phyloP scores from a whole-genome alignment of 805 yeast species.

The Wickerhamiella australiensis region DNA sequence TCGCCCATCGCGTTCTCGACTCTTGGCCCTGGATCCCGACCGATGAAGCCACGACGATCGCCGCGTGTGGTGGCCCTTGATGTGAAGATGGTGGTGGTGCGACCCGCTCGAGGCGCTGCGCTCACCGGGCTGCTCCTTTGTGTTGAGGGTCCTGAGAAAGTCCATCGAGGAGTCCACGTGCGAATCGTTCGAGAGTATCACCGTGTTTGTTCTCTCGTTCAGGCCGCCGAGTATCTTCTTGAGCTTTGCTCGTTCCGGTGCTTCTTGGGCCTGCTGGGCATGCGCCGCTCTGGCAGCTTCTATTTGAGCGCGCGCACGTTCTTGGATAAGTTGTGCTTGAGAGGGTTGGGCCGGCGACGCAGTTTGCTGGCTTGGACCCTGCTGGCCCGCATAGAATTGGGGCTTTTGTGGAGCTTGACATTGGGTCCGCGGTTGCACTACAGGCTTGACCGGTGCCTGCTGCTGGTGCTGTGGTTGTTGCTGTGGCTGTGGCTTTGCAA shows the following conservation, averaged over 20 bases:
- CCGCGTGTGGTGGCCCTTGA: not conserved
- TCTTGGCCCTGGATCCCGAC: conserved; percentile 2
- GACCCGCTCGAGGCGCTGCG: conserved; percentile 2
- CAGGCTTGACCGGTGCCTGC: not conserved
- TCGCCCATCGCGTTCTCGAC: not conserved
- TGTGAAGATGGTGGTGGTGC: conserved; percentile 5
- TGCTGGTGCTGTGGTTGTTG: not conserved
- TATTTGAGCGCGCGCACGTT: conserved; percentile 15
- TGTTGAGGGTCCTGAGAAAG: conserved; percentile 27
- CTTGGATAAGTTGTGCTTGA: conserved; percentile 12
- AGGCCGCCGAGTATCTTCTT: conserved; percentile 28
- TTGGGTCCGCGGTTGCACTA: not conserved
- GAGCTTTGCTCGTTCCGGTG: conserved; percentile 18
- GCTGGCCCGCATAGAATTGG: not conserved
- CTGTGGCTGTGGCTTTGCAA: not conserved
- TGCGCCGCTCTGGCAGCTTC: conserved; percentile 10
- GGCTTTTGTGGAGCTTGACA: not conserved
- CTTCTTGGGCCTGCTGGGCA: conserved; percentile 5
- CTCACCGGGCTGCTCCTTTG: not conserved
- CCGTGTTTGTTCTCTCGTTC: conserved; percentile 26
- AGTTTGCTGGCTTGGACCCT: too few species aligned
- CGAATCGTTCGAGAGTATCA: conserved; percentile 24
- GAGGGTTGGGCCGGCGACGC: not conserved
- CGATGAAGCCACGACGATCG: conserved; percentile 8
- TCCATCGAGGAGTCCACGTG: conserved; percentile 29